Conservation (phyloP, 441 rosid species). For the Manihot esculenta region DNA sequence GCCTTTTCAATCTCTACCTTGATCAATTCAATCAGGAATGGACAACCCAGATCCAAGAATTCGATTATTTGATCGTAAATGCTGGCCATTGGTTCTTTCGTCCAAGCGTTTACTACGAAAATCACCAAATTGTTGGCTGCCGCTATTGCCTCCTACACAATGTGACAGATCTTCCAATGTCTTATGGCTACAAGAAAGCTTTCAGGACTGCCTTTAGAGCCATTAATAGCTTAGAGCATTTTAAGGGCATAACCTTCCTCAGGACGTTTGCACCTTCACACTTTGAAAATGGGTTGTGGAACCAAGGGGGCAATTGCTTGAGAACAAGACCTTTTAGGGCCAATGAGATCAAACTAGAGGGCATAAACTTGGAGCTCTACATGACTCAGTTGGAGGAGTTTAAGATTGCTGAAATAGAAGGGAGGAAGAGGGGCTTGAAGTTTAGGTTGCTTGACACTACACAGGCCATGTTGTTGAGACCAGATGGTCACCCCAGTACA, state of each 20-base stretch:
- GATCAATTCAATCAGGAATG: conserved; percentile 61
- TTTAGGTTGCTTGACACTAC: conserved; percentile 63
- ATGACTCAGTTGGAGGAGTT: conserved; percentile 66
- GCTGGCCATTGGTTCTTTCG: conserved; percentile 89
- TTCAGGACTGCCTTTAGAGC: conserved; percentile 56
- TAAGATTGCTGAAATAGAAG: conserved; percentile 47
- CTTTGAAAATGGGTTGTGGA: conserved; percentile 88
- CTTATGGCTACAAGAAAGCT: conserved; percentile 63
- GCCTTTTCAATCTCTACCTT: conserved; percentile 54
- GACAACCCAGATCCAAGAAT: conserved; percentile 47
- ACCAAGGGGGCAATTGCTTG: conserved; percentile 67
- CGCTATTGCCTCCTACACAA: conserved; percentile 57
- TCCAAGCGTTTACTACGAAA: conserved; percentile 64
- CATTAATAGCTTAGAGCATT: conserved; percentile 28
- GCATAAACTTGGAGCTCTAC: conserved; percentile 56
- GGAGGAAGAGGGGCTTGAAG: conserved; percentile 39
- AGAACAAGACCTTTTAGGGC: conserved; percentile 61
- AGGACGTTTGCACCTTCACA: conserved; percentile 85
- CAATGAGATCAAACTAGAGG: conserved; percentile 57
- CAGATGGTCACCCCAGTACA: conserved; percentile 91
- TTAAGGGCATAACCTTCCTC: conserved; percentile 38
- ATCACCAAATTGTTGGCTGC: conserved; percentile 61
- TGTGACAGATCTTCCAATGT: conserved; percentile 63
- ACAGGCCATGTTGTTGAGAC: conserved; percentile 56
- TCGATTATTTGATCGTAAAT: conserved; percentile 59